Conservation (phyloP, 305 asterid species). For the Caryopteris hybrid region DNA sequence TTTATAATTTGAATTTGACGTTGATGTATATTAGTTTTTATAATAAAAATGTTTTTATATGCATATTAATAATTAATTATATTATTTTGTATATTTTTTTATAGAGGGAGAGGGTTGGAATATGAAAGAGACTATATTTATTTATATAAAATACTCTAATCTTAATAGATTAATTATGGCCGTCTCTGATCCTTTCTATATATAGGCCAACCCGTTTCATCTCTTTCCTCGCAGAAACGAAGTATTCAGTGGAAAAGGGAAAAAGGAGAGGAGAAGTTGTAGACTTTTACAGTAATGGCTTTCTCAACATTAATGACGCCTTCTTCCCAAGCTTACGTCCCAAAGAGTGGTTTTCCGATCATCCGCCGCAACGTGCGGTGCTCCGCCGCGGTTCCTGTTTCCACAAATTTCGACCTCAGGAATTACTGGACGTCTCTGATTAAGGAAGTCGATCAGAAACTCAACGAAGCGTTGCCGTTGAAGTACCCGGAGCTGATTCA, state of each 20-base stretch:
- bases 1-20: too few species aligned
- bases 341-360: constrained; percentile 21
- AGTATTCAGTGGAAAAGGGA: neutral
- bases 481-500: constrained; percentile 75
- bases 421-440: constrained; percentile 71
- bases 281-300: constrained; percentile 24
- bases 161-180: too few species aligned
- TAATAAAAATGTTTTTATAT: too few species aligned
- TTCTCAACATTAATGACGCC: constrained; percentile 32
- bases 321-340: constrained; percentile 23
- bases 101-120: too few species aligned
- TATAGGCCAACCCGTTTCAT: neutral
- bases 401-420: constrained; percentile 49
- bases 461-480: constrained; percentile 70
- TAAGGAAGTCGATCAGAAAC: constrained; percentile 63
- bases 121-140: too few species aligned
- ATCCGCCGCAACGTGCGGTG: constrained; percentile 37
- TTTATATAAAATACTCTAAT: too few species aligned
- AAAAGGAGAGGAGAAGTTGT: neutral
- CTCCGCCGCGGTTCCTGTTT: constrained; percentile 26
- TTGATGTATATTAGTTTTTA: too few species aligned
- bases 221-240: neutral
- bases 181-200: too few species aligned
- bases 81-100: too few species aligned
- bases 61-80: too few species aligned